Conservation (phyloP, 2,329 filamentous ascomycete genomes). For the Fusarium sp. region DNA sequence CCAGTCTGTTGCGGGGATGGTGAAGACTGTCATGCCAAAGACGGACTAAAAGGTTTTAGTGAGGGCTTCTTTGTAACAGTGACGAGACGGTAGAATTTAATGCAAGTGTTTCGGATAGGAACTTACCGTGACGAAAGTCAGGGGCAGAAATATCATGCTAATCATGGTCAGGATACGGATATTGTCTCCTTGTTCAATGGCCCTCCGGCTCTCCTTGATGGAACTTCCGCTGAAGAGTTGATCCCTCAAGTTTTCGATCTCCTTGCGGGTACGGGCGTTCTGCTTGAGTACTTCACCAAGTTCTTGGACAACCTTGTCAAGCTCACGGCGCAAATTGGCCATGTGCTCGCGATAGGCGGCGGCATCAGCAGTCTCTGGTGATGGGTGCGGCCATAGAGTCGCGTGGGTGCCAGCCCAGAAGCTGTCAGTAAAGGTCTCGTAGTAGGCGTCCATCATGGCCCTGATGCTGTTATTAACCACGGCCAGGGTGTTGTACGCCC, state of each 20-base stretch:
- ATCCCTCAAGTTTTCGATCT: conserved; percentile 68
- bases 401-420: conserved; percentile 69
- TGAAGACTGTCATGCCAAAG: conserved; percentile 65
- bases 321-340: conserved; percentile 58
- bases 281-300: conserved; percentile 60
- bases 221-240: conserved; percentile 73
- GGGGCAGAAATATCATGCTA: conserved; percentile 70
- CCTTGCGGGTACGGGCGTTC: conserved; percentile 65
- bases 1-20: conserved; percentile 57
- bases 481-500: conserved; percentile 71
- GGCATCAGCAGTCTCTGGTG: conserved; percentile 58
- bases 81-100: background rate
- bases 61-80: background rate
- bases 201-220: conserved; percentile 70
- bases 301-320: conserved; percentile 64
- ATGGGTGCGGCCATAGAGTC: conserved; percentile 66
- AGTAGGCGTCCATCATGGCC: conserved; percentile 67
- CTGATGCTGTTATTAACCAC: conserved; percentile 71
- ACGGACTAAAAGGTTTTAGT: conserved; percentile 53
- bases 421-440: conserved; percentile 67
- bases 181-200: conserved; percentile 73
- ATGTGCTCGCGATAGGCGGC: conserved; percentile 63
- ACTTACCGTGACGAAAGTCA: conserved; percentile 69
- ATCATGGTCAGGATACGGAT: conserved; percentile 71
- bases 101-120: background rate